Evolutionary conservation across 225 moss, liverwort and hornwort genomes (phyloP).

Genomic region (Polytrichum formosum): DNA sequence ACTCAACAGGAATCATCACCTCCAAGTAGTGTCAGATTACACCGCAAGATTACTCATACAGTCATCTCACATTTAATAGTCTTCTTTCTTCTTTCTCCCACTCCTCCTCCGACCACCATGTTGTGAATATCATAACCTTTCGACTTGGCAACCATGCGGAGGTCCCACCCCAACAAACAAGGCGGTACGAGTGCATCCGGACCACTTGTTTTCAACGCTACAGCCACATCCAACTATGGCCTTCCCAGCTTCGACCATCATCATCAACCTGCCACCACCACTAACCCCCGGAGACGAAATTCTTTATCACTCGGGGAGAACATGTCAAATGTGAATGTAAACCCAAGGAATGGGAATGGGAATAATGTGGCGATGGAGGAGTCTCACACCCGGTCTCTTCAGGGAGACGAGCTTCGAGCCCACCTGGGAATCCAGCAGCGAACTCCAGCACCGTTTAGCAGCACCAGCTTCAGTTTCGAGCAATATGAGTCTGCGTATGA

Average conservation of each 20-base stretch:
- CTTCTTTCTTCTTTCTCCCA: too few species aligned
- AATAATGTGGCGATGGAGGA: background rate
- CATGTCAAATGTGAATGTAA: background rate
- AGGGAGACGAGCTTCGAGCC: constrained; percentile 7
- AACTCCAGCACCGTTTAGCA: background rate
- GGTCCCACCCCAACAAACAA: constrained; percentile 12
- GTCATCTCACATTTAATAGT: too few species aligned
- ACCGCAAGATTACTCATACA: too few species aligned
- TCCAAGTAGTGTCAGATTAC: too few species aligned
- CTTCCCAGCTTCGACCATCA: background rate
- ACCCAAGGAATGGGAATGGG: background rate
- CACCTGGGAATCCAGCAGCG: background rate
- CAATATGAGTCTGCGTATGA: constrained; percentile 23
- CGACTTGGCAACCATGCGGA: constrained; percentile 13
- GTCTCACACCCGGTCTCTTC: constrained; percentile 1
- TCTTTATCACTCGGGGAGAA: constrained; percentile 8
- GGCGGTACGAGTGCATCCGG: background rate
- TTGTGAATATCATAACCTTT: too few species aligned
- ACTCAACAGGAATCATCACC: too few species aligned
- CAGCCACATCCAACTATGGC: constrained; percentile 1
- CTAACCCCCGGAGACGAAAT: background rate
- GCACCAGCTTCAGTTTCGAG: constrained; percentile 9
- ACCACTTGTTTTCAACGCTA: background rate
- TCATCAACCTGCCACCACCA: background rate
- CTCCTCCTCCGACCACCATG: too few species aligned